Percentiles rank a stretch among this genome's conserved stretches.
These are phyloP conservation scores for Amyloporia xantha DNA, from an alignment of 768 basidiomycete genomes.

Conservation along the genomic window DNA sequence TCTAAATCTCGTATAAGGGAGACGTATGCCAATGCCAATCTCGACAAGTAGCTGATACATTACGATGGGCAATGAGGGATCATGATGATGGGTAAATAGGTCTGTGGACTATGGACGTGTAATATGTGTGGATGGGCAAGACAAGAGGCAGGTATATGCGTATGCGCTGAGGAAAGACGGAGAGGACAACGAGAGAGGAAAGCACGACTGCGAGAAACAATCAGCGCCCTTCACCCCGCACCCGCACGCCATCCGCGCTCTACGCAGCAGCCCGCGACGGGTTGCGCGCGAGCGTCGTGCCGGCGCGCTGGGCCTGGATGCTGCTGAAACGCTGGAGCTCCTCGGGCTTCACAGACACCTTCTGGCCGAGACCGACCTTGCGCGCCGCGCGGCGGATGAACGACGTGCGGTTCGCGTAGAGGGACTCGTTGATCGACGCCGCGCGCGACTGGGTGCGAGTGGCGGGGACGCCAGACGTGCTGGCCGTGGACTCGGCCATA, in stretches of 20 bases:
- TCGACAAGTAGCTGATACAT: too few species aligned
- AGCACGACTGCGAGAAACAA: too few species aligned
- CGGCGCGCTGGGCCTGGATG: slow-evolving; percentile 75
- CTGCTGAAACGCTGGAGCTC: slow-evolving; percentile 82
- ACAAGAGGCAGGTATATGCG: too few species aligned
- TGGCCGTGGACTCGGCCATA: slow-evolving; percentile 25
- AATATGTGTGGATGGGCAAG: too few species aligned
- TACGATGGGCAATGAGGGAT: too few species aligned
- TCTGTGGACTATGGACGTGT: too few species aligned
- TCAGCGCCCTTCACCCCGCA: neutral
- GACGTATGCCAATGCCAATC: too few species aligned
- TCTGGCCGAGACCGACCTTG: slow-evolving; percentile 83
- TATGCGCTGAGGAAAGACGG: too few species aligned
- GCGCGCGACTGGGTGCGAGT: slow-evolving; percentile 87
- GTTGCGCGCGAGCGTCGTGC: slow-evolving; percentile 70
- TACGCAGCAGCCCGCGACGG: slow-evolving; percentile 47
- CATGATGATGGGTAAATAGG: too few species aligned
- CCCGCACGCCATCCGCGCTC: slow-evolving; percentile 8
- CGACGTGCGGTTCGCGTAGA: slow-evolving; percentile 92
- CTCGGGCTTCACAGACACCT: slow-evolving; percentile 74
- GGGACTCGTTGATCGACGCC: slow-evolving; percentile 81
- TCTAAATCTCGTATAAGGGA: too few species aligned
- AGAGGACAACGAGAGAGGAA: too few species aligned
- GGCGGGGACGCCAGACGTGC: slow-evolving; percentile 57
- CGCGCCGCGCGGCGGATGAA: slow-evolving; percentile 86